phyloP scores from a whole-genome alignment of 176 grass and related monocot species.

The Miscanthus lutarioriparius region DNA sequence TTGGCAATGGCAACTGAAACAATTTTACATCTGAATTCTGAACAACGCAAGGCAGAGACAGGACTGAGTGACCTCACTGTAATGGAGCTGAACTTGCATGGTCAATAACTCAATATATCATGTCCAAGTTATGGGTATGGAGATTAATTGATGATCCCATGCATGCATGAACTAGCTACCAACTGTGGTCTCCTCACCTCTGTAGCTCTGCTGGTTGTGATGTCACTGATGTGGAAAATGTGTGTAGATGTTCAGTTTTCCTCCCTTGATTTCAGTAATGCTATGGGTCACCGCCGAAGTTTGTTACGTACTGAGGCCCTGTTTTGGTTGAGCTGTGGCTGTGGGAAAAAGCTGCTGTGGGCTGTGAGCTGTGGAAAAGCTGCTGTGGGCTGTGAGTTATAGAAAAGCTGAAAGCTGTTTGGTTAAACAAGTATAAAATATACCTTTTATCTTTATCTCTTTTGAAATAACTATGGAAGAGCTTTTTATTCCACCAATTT shows the following conservation, averaged over 20 bases:
- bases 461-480: no score
- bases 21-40: neutral
- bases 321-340: no score
- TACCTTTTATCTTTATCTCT: no score
- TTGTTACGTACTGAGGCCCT: no score
- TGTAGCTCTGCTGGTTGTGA: slow-evolving; percentile 24
- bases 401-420: no score
- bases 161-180: neutral
- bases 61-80: neutral
- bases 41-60: neutral
- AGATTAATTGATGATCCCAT: slow-evolving; percentile 1
- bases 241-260: neutral
- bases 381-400: no score
- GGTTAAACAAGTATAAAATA: no score
- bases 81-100: neutral
- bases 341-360: no score
- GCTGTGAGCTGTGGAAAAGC: no score
- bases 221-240: slow-evolving; percentile 29
- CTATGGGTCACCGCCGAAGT: neutral
- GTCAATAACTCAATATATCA: neutral
- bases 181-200: neutral
- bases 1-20: neutral
- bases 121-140: neutral
- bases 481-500: no score
- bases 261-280: slow-evolving; percentile 29